A percentile compares a stretch with the other conserved stretches of the same genome.
phyloP scores from a whole-genome alignment of 140 eudicot species.

The Oenanthe javanica region DNA sequence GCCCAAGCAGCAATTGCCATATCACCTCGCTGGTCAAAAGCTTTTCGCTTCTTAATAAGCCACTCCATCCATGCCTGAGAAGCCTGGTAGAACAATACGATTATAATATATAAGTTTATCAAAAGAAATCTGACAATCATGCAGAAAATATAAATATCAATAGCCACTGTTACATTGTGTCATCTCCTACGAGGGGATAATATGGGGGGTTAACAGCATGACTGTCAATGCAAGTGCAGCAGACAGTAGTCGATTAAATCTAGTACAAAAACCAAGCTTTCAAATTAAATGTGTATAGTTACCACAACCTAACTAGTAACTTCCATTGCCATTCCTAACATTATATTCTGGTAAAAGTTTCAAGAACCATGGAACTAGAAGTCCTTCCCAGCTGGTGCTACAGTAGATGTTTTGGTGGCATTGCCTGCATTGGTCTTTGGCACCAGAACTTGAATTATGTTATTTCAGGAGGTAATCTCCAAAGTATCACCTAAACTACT shows the following conservation, averaged over 20 bases:
- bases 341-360: no score
- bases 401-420: no score
- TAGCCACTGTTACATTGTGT: not conserved
- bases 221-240: no score
- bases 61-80: conserved; percentile 99
- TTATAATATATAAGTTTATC: not conserved
- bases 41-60: conserved; percentile 83
- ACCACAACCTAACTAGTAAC: not conserved
- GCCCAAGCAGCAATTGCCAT: conserved; percentile 99
- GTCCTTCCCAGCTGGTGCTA: no score
- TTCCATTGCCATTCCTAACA: no score
- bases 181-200: not conserved
- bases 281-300: not conserved
- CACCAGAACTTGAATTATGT: not conserved
- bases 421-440: not conserved
- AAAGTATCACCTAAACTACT: not conserved
- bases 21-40: conserved; percentile 96
- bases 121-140: not conserved
- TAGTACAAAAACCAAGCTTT: not conserved
- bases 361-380: no score
- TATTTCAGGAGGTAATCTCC: not conserved
- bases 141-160: not conserved
- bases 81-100: conserved; percentile 44
- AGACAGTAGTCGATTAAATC: no score
- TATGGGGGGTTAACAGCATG: not conserved